Percentiles rank a stretch among this genome's conserved stretches.
These are phyloP conservation scores for Chrysanthemum makinoi DNA, from an alignment of 129 eudicot species.

Conservation along the genomic window DNA sequence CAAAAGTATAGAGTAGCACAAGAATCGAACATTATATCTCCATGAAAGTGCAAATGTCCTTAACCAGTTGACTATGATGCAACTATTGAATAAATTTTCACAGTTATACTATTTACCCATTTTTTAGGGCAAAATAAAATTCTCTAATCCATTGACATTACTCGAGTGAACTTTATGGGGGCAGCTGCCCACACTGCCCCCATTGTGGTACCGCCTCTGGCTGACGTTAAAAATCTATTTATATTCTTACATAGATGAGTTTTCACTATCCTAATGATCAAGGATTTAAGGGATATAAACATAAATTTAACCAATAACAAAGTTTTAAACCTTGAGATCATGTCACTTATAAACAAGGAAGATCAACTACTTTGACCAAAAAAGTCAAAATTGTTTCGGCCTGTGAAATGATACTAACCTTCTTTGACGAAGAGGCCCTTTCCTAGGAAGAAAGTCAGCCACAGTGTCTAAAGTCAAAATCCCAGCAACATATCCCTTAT, in stretches of 20 bases:
- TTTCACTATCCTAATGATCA: neutral
- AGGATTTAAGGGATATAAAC: neutral
- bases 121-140: no score
- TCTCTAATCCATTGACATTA: no score
- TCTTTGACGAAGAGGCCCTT: slow-evolving; percentile 93
- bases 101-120: no score
- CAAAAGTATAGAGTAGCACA: no score
- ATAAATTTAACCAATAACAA: neutral
- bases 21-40: no score
- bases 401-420: slow-evolving; percentile 47
- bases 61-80: no score
- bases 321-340: neutral
- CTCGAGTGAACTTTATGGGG: no score
- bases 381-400: neutral
- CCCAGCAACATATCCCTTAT: slow-evolving; percentile 86
- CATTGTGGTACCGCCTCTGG: no score
- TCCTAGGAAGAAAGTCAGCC: slow-evolving; percentile 95
- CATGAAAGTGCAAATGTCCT: no score
- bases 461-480: slow-evolving; percentile 91
- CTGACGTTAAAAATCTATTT: neutral
- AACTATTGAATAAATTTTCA: no score
- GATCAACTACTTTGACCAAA: slow-evolving; percentile 12
- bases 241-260: neutral
- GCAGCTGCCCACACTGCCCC: no score
- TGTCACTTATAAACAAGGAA: neutral